Evolutionary conservation across 2,329 filamentous ascomycete species (phyloP), one percentile per base, ranked within the genome.

Genomic region (Aspergillus thermomutatus): DNA sequence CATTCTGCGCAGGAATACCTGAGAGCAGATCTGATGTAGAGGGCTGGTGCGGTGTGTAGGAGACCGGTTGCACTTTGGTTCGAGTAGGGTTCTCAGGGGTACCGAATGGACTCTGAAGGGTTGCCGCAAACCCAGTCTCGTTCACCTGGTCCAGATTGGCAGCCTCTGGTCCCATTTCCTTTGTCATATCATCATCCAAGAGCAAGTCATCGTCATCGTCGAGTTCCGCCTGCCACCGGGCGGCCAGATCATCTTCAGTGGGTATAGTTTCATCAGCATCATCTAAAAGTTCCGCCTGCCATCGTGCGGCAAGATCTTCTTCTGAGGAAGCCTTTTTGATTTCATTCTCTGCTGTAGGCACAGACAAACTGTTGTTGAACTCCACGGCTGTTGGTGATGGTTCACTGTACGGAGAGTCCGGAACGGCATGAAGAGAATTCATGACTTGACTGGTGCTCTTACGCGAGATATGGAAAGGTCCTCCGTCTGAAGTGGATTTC

Each of bases 191-290:
- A 66, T 82, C 80, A 56, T 92, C 92, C 6, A 96, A 87, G 9
- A 97, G 77, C 58, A 97, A 89, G 0, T 91, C 92, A 70, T 96
- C 92, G 63, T 89, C 86, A 25, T 87, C 86, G 49, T 71, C 67
- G 14, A 86, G 79, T 49, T 78, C 79, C 19, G 79, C 77, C 52
- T 83, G 69, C 64, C 71, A 83, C 69, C 58, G 91, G 86, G 61
- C 92, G 88, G 89, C 87, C 46, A 94, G 74, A 66, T 93, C 89
- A 48, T 87, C 83, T 19, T 82, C 74, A 3, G 64, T 61, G 3
- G 64, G 56, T 50, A 90, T 88, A 14, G 79, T 90, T 65, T 55
- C 56, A 14, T 52, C 47, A 11, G 55, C 49, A 21, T 65, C 63
- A 25, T 63, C 59, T 2, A 57, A 56, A 9, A 97, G 84, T 46